Base-by-base conservation (phyloP, 148 eudicot genomes). In the Amaranthus hypochondriacus region DNA sequence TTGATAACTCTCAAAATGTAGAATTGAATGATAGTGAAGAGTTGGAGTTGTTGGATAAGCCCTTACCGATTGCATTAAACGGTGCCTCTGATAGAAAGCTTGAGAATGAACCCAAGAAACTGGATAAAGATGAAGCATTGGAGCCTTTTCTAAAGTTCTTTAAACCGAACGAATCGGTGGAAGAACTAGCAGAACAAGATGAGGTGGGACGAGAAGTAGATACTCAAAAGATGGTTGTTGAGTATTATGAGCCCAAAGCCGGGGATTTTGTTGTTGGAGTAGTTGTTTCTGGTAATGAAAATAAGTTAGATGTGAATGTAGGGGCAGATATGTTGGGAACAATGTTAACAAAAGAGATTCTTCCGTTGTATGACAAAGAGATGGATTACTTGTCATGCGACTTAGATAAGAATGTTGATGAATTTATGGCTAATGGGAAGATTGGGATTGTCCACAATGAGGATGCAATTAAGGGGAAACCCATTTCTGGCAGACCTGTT, bases 241-340 rank as follows among this genome's bases (percentile, higher is more conserved):
- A 89, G 83, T 91, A 89, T 83, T 91, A 91, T 78, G 97, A 94
- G 62, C 98, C 98, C 0, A 86, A 91, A 73, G 82, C 91, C 0
- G 98, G 98, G 18, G 93, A 94, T 86, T 89, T 86, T 64, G 97
- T 88, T 54, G 91, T 91, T 15, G 98, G 98, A 12, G 96, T 91
- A 4, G 98, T 94, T 48, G 88, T 94, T 76, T 91, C 86, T 13
- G 98, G 98, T 7, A 94, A 91, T 59, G 96, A 88, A 77, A 89
- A 89, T 75, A 89, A 89, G 88, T 84, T 94, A 59, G 98, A 94
- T 82, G 90, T 94, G 12, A 94, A 89, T 84, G 79, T 94, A 48
- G 98, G 97, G 46, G 96, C 97, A 6, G 97, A 91, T 75, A 47
- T 86, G 63, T 77, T 94, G 79, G 98, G 93, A 10, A 88, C 88